Evolutionary conservation across 2,329 filamentous ascomycete species (phyloP).

Genomic region (Bipolaris gigantea): DNA sequence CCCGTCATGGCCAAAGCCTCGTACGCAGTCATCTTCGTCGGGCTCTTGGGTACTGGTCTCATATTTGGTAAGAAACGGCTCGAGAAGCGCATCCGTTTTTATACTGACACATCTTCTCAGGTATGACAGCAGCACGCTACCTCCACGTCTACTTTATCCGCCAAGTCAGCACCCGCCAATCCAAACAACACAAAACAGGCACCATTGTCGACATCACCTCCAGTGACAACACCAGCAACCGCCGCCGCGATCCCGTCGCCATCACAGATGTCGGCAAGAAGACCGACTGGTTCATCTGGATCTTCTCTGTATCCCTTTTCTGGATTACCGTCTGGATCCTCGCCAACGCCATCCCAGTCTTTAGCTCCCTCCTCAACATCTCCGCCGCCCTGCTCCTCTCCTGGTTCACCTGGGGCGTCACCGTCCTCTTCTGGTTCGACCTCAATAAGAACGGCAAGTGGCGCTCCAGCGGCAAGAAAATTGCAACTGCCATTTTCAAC

Average conservation of each 20-base stretch:
- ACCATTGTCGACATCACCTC: constrained; percentile 3
- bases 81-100: neutral
- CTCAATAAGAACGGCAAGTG: constrained; percentile 34
- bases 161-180: constrained; percentile 18
- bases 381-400: constrained; percentile 28
- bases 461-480: constrained; percentile 23
- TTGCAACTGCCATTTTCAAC: constrained; percentile 25
- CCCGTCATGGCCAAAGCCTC: constrained; percentile 28
- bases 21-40: constrained; percentile 27
- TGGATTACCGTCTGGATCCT: constrained; percentile 34
- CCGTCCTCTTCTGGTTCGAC: constrained; percentile 36
- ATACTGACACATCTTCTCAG: neutral
- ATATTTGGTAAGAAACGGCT: constrained; percentile 15
- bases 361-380: constrained; percentile 33
- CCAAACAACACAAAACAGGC: constrained; percentile 12
- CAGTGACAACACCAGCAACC: constrained; percentile 12
- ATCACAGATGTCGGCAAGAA: constrained; percentile 19
- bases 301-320: constrained; percentile 29
- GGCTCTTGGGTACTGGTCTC: constrained; percentile 29
- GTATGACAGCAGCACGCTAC: constrained; percentile 28
- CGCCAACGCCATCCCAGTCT: constrained; percentile 34
- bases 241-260: constrained; percentile 20
- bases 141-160: constrained; percentile 30
- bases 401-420: constrained; percentile 35
- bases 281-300: constrained; percentile 26